phyloP scores from a whole-genome alignment of 73 alveolate genomes.

The Breviolum minutum region DNA sequence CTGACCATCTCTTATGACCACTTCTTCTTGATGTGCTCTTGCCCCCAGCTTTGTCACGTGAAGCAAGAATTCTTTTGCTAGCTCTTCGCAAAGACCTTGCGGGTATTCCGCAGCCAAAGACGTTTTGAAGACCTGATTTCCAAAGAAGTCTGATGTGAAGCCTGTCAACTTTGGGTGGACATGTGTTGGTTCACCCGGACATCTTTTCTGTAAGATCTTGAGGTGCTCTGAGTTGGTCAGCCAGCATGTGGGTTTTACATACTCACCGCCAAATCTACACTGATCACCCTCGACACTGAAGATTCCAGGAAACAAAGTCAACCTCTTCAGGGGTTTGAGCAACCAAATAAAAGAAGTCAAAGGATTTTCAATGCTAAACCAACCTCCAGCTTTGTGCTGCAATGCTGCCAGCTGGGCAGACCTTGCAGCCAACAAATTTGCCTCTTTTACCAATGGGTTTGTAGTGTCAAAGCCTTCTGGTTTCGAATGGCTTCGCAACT shows the following conservation, averaged over 20 bases:
- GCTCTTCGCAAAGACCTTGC: neutral
- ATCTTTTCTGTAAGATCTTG: neutral
- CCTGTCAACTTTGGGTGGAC: neutral
- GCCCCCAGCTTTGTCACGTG: neutral
- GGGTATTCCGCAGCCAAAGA: neutral
- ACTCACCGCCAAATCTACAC: neutral
- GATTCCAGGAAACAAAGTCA: neutral
- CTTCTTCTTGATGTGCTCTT: too few relatives aligned
- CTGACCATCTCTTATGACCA: neutral
- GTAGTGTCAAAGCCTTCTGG: neutral
- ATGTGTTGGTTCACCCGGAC: neutral
- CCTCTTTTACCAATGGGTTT: neutral
- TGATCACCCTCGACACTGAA: neutral
- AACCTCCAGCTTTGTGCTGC: constrained; percentile 3
- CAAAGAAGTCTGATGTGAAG: neutral
- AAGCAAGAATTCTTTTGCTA: neutral
- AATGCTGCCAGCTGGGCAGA: neutral
- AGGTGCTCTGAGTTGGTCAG: neutral
- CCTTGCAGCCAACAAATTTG: neutral
- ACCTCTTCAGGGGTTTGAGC: neutral
- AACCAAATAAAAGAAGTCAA: neutral
- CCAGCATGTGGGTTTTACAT: neutral
- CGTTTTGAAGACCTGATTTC: neutral
- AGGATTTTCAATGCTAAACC: constrained; percentile 15
- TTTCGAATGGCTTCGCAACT: neutral